phyloP scores from a whole-genome alignment of 176 grass and related monocot genomes.

The Secale cereale region DNA sequence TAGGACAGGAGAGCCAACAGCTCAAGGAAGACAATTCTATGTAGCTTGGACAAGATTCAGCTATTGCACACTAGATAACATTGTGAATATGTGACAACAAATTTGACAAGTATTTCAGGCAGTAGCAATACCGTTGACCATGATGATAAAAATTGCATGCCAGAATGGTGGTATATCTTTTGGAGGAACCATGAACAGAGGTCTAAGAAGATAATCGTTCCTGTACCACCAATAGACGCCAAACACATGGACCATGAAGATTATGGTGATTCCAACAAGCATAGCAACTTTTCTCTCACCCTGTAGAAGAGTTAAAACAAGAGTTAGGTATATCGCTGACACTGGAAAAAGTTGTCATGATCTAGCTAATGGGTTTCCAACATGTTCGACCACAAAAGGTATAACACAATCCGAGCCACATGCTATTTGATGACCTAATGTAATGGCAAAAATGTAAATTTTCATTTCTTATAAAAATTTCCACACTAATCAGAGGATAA shows the following conservation, averaged over 20 bases:
- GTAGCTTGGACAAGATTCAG: slow-evolving; percentile 8
- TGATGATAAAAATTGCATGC: slow-evolving; percentile 98
- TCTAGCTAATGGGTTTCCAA: slow-evolving; percentile 15
- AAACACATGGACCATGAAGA: slow-evolving; percentile 89
- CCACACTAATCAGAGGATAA: neutral
- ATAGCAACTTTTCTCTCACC: slow-evolving; percentile 83
- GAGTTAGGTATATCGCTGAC: slow-evolving; percentile 10
- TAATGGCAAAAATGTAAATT: slow-evolving; percentile 13
- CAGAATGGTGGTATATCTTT: slow-evolving; percentile 97
- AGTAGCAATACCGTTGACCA: slow-evolving; percentile 83
- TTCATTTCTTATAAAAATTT: neutral
- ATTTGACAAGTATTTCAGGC: slow-evolving; percentile 8
- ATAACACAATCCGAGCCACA: neutral
- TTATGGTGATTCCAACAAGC: slow-evolving; percentile 73
- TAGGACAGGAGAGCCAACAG: slow-evolving; percentile 6
- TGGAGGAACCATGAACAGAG: slow-evolving; percentile 91
- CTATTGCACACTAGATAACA: neutral
- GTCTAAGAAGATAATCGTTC: slow-evolving; percentile 83
- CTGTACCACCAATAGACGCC: slow-evolving; percentile 95
- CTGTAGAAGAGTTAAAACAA: slow-evolving; percentile 42
- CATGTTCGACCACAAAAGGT: slow-evolving; percentile 7
- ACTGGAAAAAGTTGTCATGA: slow-evolving; percentile 7
- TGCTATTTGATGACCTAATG: neutral
- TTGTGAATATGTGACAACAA: neutral
- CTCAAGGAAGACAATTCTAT: slow-evolving; percentile 11